Base-by-base conservation (phyloP, 225 moss, liverwort and hornwort species). In the Ulota crispa region DNA sequence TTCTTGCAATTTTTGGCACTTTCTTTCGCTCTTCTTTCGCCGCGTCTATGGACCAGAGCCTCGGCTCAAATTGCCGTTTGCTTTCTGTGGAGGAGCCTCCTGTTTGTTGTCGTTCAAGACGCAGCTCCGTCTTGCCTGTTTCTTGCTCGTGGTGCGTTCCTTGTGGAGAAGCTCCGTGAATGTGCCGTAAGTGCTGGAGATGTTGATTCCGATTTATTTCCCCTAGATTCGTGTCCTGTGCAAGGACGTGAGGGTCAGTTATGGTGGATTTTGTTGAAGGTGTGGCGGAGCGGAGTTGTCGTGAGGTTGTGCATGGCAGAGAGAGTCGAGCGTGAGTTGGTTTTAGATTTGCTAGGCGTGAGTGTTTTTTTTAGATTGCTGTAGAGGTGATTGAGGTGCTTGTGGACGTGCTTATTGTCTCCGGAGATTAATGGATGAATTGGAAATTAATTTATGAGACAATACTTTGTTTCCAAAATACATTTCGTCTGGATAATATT, bases 101-200 rank as follows among this genome's bases (percentile, higher is more conserved):
- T 57, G 3, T 24, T 68, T 15, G 14, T 56, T 31, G 41, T 20
- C 16, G 45, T 59, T 34, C 4, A 32, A 28, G 57, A 66, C 32
- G 54, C 5, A 68, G 82, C 60, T 68, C 47, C 61, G 13, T 24
- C 65, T 72, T 73, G 78, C 31, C 37, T 20, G 31, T 71, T 78
- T 77, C 54, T 71, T 66, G 62, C 39, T 76, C 37, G 56, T 56
- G 66, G 65, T 60, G 55, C 55, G 31, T 60, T 3, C 60, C 34
- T 30, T 32, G n/a, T n/a, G 41, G 65, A 30, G 42, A 18, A 75
- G 67, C 56, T 65, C 41, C 24, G 68, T 60, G 67, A 43, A 32
- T 43, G 67, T 68, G 10, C 32, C 24, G 75, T 47, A 42, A 67
- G 67, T 43, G 68, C n/a, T 56, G 75, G 53, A 15, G 54, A 9